Evolutionary conservation across 2,329 filamentous ascomycete species (phyloP), one percentile per base, ranked within the genome.

Genomic region (Ophiostoma fasciatum): DNA sequence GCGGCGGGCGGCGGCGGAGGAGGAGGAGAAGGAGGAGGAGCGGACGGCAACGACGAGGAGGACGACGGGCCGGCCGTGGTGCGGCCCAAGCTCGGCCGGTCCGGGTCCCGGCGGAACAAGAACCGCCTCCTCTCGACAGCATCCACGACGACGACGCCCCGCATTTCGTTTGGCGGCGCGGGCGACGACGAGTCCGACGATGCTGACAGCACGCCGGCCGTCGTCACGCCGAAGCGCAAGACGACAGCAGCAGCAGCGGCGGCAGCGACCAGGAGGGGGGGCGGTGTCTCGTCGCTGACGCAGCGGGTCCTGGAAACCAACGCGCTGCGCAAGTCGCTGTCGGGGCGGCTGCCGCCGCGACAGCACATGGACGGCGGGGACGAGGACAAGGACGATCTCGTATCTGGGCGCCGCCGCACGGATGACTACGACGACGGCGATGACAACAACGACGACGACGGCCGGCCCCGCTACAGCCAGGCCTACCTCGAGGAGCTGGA

Each of bases 401-500:
- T n/a, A n/a, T n/a, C n/a, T n/a, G n/a, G n/a, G n/a, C n/a, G n/a
- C n/a, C n/a, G n/a, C n/a, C n/a, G n/a, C n/a, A n/a, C n/a, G n/a
- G n/a, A n/a, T 8, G 37, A 37, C 17, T 30, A 36, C 4, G 75
- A 81, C 11, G 74, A 78, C n/a, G 76, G 78, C 34, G 27, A 9
- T 17, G 22, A 14, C n/a, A 22, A 30, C 25, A 30, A 42, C 19
- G 28, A 36, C 12, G 75, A 82, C 12, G 74, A 79, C 13, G 77
- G 78, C 35, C 65, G 79, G 26, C 85, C 84, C 0, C 79, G 63
- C 40, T 96, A 98, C 54, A 92, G 71, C 60, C 82, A 81, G 49
- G 83, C 92, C 47, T 83, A 88, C 45, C 65, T 98, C 15, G 76
- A 82, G 23, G 83, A 94, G 53, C 66, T 98, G 12, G 82, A 84